Percentiles rank a stretch among this genome's conserved stretches.
Conservation (phyloP, 768 basidiomycete species). For the Phanerochaete sordida region DNA sequence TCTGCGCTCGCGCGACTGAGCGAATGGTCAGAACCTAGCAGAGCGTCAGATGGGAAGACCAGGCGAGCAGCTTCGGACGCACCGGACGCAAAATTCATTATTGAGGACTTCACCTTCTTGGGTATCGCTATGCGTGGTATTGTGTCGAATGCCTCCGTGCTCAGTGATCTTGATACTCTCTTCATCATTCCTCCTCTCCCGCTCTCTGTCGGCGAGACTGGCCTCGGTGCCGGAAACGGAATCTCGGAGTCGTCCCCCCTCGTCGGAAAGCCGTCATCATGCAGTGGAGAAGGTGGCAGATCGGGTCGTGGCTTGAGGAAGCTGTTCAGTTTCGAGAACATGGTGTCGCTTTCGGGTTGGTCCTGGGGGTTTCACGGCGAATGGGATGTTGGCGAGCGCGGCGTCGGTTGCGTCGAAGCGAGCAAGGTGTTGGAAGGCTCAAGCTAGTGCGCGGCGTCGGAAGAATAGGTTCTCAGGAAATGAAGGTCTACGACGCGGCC, state of each 20-base stretch:
- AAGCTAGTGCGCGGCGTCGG: no score
- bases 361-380: no score
- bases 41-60: constrained; percentile 22
- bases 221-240: constrained; percentile 30
- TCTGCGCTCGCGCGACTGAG: constrained; percentile 26
- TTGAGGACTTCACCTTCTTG: constrained; percentile 49
- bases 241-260: constrained; percentile 24
- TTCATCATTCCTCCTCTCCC: constrained; percentile 51
- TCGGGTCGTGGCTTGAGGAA: constrained; percentile 45
- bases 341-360: constrained; percentile 20
- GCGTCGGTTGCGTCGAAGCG: background rate
- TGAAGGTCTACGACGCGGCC: background rate
- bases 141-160: constrained; percentile 29
- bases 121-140: constrained; percentile 28
- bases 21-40: constrained; percentile 20
- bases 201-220: constrained; percentile 44
- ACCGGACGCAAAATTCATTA: constrained; percentile 22
- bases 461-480: no score
- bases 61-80: constrained; percentile 22
- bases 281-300: constrained; percentile 15
- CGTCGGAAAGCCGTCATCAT: constrained; percentile 18
- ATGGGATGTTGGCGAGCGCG: no score
- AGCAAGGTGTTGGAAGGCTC: background rate
- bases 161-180: constrained; percentile 41
- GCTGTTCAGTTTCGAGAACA: constrained; percentile 64